Evolutionary conservation across 352 stramenopile species (phyloP).

Genomic region (Pseudoperonospora humuli): DNA sequence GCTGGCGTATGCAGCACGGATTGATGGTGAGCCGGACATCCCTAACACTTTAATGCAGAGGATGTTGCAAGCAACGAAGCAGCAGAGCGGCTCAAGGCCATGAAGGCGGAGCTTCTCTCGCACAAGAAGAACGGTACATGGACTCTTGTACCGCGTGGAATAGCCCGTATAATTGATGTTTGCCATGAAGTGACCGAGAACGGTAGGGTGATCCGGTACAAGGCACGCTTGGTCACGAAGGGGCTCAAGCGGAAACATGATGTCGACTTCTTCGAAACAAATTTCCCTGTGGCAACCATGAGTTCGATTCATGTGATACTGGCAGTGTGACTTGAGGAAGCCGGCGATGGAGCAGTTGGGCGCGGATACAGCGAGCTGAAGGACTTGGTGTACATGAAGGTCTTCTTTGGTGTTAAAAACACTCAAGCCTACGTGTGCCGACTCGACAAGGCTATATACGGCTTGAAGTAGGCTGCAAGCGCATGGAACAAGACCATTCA

Average conservation of each 20-base stretch:
- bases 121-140: not conserved
- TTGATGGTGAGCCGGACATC: no score
- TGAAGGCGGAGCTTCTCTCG: not conserved
- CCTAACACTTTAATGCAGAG: no score
- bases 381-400: constrained; percentile 1
- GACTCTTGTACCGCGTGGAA: not conserved
- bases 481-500: constrained; percentile 23
- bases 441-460: constrained; percentile 16
- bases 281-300: constrained; percentile 8
- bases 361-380: constrained; percentile 2
- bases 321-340: not conserved
- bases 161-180: not conserved
- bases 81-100: no score
- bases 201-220: not conserved
- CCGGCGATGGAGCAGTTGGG: no score
- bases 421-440: not conserved
- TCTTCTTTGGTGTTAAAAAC: not conserved
- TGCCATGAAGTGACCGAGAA: constrained; percentile 1
- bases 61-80: not conserved
- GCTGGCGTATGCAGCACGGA: no score
- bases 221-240: not conserved
- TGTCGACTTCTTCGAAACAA: constrained; percentile 9
- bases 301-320: constrained; percentile 7
- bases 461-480: constrained; percentile 11
- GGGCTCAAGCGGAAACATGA: constrained; percentile 1